Conservation (phyloP, 2,329 filamentous ascomycete genomes). For the Tolypocladium cylindrosporum region DNA sequence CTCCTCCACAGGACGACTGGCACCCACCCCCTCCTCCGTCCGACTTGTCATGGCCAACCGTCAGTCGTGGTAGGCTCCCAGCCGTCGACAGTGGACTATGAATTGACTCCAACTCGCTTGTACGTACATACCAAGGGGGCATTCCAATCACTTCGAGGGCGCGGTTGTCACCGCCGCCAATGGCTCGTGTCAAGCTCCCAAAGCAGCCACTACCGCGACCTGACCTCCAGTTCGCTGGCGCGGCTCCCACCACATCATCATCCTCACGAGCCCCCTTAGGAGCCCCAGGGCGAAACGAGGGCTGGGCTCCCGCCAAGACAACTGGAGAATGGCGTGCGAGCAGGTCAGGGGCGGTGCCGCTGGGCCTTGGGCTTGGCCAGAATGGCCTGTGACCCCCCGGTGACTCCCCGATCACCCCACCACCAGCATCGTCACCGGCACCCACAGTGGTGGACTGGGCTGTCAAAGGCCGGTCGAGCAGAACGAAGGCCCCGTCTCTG, state of each 20-base stretch:
- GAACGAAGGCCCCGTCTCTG: not conserved
- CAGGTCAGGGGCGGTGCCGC: not conserved
- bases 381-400: not conserved
- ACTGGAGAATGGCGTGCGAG: constrained; percentile 1
- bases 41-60: not conserved
- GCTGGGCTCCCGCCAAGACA: not conserved
- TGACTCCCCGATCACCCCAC: constrained; percentile 1
- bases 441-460: not conserved
- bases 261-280: not conserved
- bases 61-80: not conserved
- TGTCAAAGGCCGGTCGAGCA: not conserved
- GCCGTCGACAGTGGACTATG: not conserved
- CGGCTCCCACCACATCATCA: not conserved
- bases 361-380: not conserved
- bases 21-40: not conserved
- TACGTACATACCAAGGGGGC: not conserved
- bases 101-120: not conserved
- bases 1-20: not conserved
- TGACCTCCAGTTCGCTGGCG: not conserved
- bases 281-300: not conserved
- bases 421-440: not conserved
- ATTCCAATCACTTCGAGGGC: not conserved
- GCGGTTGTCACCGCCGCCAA: not conserved
- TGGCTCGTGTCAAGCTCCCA: not conserved
- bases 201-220: not conserved